phyloP scores from a whole-genome alignment of 2,329 filamentous ascomycete genomes.

The Pyrenophora tritici-repentis region DNA sequence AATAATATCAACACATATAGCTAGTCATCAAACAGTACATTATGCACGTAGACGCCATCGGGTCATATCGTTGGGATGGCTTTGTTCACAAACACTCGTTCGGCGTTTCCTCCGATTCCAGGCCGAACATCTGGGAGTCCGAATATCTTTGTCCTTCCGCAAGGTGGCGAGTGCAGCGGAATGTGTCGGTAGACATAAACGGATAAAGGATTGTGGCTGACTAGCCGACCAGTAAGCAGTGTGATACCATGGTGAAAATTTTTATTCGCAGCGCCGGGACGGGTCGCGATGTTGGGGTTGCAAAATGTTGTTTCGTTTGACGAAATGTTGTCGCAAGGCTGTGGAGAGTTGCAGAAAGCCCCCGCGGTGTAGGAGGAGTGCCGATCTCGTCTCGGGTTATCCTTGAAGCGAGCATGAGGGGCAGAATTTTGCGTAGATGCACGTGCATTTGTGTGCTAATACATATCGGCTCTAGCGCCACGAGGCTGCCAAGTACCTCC shows the following conservation, averaged over 20 bases:
- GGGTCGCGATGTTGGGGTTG: not conserved
- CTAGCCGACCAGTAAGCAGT: constrained; percentile 1
- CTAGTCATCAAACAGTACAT: not conserved
- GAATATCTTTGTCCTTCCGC: not conserved
- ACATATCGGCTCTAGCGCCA: not conserved
- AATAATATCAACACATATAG: too few species aligned
- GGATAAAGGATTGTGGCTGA: constrained; percentile 12
- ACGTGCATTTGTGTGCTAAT: not conserved
- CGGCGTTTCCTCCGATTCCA: not conserved
- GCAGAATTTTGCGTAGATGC: constrained; percentile 3
- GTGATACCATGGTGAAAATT: not conserved
- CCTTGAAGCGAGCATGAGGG: constrained; percentile 16
- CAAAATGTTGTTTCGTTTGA: not conserved
- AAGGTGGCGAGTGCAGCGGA: constrained; percentile 21
- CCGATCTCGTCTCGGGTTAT: not conserved
- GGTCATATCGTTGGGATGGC: not conserved
- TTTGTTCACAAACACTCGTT: not conserved
- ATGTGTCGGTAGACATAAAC: constrained; percentile 20
- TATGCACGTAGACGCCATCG: not conserved
- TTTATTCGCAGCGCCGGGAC: not conserved
- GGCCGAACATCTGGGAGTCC: constrained; percentile 1
- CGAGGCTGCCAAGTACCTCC: not conserved
- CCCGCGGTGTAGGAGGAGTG: not conserved
- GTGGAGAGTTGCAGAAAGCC: constrained; percentile 1
- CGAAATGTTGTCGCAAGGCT: not conserved